Conservation (phyloP, 208 protist genomes). For the Wallacemonas collosoma region DNA sequence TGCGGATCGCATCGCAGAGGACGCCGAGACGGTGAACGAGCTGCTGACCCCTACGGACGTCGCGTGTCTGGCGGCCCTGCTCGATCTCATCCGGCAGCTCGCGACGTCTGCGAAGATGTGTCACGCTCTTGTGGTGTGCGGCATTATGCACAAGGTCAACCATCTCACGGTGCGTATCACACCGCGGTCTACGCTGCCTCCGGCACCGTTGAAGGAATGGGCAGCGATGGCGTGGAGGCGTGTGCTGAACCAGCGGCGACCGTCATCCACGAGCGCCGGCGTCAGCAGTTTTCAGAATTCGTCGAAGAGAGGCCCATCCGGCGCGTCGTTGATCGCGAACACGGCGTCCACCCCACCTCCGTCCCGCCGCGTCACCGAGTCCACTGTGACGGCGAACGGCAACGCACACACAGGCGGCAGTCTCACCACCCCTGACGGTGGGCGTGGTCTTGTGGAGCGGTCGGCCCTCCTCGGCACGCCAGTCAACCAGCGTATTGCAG, state of each 20-base stretch:
- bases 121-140: slow-evolving; percentile 44
- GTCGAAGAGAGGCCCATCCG: slow-evolving; percentile 18
- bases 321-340: background rate
- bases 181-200: slow-evolving; percentile 49
- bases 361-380: too few species aligned
- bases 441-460: background rate
- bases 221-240: slow-evolving; percentile 30
- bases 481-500: background rate
- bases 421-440: too few species aligned
- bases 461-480: background rate
- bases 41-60: slow-evolving; percentile 29
- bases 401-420: too few species aligned
- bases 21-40: background rate
- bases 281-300: background rate
- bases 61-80: slow-evolving; percentile 28
- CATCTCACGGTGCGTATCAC: slow-evolving; percentile 40
- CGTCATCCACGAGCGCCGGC: background rate
- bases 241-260: background rate
- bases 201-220: slow-evolving; percentile 54
- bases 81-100: slow-evolving; percentile 49
- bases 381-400: too few species aligned
- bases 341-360: too few species aligned
- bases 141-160: slow-evolving; percentile 37
- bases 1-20: slow-evolving; percentile 17
- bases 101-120: slow-evolving; percentile 27